phyloP scores from a whole-genome alignment of 192 early-diverging fungal genomes.

The Radiomyces spectabilis region DNA sequence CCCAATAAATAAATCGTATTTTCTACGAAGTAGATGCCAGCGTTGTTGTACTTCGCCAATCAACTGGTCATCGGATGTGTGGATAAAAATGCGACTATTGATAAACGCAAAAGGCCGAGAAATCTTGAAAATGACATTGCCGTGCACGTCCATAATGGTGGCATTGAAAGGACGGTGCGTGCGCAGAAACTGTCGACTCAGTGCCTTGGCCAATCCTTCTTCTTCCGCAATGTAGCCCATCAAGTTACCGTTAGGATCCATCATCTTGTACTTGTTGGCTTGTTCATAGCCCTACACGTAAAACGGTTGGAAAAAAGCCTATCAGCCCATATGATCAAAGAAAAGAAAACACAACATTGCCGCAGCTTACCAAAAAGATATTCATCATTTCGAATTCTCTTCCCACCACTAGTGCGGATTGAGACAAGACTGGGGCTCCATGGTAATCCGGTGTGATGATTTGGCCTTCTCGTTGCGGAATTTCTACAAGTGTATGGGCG shows the following conservation, averaged over 20 bases:
- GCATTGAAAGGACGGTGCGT: conserved; percentile 75
- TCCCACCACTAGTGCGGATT: conserved; percentile 57
- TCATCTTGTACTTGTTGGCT: conserved; percentile 80
- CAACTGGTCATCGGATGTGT: conserved; percentile 43
- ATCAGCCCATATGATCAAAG: no score
- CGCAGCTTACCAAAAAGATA: conserved; percentile 38
- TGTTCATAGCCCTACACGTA: conserved; percentile 64
- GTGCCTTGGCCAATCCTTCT: conserved; percentile 48
- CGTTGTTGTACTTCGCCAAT: conserved; percentile 84
- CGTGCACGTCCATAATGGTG: conserved; percentile 59
- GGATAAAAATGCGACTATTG: conserved; percentile 69
- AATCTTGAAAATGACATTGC: conserved; percentile 66
- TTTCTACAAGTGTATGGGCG: conserved; percentile 5
- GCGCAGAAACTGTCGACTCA: conserved; percentile 64
- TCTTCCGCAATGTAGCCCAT: conserved; percentile 83
- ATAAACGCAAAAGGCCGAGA: conserved; percentile 66
- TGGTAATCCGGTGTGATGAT: conserved; percentile 13
- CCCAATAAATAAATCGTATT: conserved; percentile 77
- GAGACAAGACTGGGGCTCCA: conserved; percentile 33
- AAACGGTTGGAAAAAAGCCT: no score
- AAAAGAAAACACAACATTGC: no score
- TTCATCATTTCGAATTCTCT: conserved; percentile 86
- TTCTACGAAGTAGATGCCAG: conserved; percentile 74
- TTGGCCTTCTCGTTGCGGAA: conserved; percentile 4
- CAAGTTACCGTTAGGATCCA: conserved; percentile 51